A percentile compares a stretch with the other conserved stretches of the same genome.
Evolutionary conservation across 331 rosid species (phyloP).

Genomic region (Stylosanthes scabra): DNA sequence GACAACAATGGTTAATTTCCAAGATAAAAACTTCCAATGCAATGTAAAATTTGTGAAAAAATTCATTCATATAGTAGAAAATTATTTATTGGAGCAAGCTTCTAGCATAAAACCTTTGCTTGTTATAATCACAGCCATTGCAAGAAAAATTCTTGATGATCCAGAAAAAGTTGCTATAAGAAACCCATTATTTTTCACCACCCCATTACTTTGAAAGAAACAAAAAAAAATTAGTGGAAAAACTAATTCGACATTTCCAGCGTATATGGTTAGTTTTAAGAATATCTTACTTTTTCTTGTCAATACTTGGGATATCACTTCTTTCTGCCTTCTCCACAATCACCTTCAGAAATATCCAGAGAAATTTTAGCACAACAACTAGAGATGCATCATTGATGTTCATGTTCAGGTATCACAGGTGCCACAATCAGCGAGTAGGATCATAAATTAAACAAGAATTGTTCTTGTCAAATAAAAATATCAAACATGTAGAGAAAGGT

Average conservation of each 20-base stretch:
- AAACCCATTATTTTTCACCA: background rate
- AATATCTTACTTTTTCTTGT: slow-evolving; percentile 88
- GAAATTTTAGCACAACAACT: slow-evolving; percentile 38
- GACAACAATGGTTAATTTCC: slow-evolving; percentile 4
- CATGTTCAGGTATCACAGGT: slow-evolving; percentile 27
- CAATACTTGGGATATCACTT: slow-evolving; percentile 94
- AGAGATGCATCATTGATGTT: slow-evolving; percentile 13
- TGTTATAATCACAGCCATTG: background rate
- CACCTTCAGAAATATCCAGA: slow-evolving; percentile 61
- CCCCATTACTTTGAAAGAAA: slow-evolving; percentile 33
- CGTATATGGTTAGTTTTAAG: slow-evolving; percentile 15
- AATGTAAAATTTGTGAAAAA: background rate
- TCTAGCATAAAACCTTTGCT: background rate
- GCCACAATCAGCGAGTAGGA: slow-evolving; percentile 9
- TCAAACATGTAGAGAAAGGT: background rate
- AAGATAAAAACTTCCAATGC: slow-evolving; percentile 24
- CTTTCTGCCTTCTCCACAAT: slow-evolving; percentile 95
- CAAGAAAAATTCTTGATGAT: slow-evolving; percentile 2
- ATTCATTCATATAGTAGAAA: background rate
- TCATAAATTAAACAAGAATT: slow-evolving; percentile 1
- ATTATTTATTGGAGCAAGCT: slow-evolving; percentile 21
- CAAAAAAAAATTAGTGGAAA: slow-evolving; percentile 18
- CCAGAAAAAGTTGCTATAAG: slow-evolving; percentile 2
- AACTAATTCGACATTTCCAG: slow-evolving; percentile 27
- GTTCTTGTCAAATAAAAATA: background rate